Base-by-base conservation (phyloP, 2,329 filamentous ascomycete species). In the Botryotinia globosa region DNA sequence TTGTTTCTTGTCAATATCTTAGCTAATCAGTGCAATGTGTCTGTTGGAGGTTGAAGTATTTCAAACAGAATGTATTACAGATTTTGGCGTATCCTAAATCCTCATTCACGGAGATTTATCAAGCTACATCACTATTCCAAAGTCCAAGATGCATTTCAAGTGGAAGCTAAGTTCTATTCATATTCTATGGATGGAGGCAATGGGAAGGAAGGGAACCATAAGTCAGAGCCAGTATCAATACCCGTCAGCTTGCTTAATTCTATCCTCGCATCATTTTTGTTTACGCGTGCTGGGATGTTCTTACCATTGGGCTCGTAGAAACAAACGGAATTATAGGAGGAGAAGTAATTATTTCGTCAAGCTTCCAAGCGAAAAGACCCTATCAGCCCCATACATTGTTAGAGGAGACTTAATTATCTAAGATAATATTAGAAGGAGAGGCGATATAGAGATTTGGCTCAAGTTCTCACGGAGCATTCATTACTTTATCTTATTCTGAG, bases 171-270 rank as follows among this genome's bases (percentile, higher is more conserved):
- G 1, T 14, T 18, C 18, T 42, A 20, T 1, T 9, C 42, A 20
- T 32, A 20, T 32, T 63, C 2, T 44, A 18, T 63, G 16, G 6
- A 44, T 4, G 34, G 6, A 37, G 22, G n/a, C 12, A 29, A 18
- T n/a, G 12, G 3, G 10, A 7, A 12, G 32, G 1, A 29, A n/a
- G 7, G 37, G 34, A 2, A 3, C 12, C 18, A 4, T 1, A 54
- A 2, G 4, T 29, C 9, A 3, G 0, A n/a, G 1, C 8, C 39
- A 20, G 2, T 6, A 63, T 63, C 37, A 10, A 29, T 44, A 9
- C 4, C 7, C 3, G 12, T 16, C 20, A 48, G 18, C 51, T 34
- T 8, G 0, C 7, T 29, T 44, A 8, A 22, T 25, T 12, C 9
- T 18, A 6, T 2, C 2, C 2, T 48, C n/a, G 5, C 1, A 39